Conservation (phyloP, 371 early-diverging fungal genomes). For the Mucor saturninus region DNA sequence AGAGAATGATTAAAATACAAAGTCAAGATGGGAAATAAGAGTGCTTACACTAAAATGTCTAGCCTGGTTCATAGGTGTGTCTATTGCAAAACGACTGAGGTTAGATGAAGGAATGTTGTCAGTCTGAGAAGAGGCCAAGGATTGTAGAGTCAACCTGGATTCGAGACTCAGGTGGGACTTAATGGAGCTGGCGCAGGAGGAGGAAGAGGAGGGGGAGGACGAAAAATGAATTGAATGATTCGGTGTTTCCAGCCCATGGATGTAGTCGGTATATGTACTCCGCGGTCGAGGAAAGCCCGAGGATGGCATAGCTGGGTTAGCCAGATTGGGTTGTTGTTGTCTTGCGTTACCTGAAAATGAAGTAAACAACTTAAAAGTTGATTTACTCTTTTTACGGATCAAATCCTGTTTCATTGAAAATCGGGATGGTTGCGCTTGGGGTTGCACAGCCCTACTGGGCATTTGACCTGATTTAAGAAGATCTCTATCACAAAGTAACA, state of each 20-base stretch:
- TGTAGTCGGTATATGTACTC: conserved; percentile 18
- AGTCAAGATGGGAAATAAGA: background rate
- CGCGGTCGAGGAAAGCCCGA: background rate
- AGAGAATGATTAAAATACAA: background rate
- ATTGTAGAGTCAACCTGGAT: conserved; percentile 17
- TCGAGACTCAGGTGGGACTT: conserved; percentile 23
- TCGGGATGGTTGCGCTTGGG: background rate
- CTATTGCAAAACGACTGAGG: conserved; percentile 7
- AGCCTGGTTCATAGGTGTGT: background rate
- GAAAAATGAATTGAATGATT: conserved; percentile 5
- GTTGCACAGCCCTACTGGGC: background rate
- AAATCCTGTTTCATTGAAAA: conserved; percentile 24
- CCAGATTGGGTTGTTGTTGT: background rate
- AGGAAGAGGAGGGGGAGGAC: background rate
- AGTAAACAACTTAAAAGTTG: conserved; percentile 23
- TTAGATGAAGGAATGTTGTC: background rate
- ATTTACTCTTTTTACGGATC: conserved; percentile 25
- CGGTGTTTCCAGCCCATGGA: conserved; percentile 7
- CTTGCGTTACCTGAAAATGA: conserved; percentile 3
- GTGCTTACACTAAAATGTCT: conserved; percentile 20
- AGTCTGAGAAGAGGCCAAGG: conserved; percentile 6
- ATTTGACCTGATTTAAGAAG: conserved; percentile 12
- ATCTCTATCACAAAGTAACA: conserved; percentile 23
- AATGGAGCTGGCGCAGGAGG: conserved; percentile 9
- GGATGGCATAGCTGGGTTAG: background rate